Conservation (phyloP, 352 stramenopile species). For the Globisporangium paroecandrum region DNA sequence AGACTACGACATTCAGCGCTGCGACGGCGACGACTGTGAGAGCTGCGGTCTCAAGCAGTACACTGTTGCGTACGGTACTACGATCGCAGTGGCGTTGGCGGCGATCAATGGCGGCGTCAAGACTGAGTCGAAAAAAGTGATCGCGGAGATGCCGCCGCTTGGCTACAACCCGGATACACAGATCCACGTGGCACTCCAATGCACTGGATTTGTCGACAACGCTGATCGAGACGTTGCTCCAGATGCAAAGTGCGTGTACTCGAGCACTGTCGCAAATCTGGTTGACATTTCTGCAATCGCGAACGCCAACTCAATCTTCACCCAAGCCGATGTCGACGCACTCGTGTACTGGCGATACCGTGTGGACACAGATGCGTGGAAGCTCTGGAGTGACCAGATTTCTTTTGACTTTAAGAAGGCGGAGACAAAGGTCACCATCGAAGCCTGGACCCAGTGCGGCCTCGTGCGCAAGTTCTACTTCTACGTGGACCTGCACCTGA, state of each 20-base stretch:
- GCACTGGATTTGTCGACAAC: constrained; percentile 17
- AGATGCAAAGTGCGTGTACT: no score
- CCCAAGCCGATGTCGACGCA: background rate
- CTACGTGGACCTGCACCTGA: constrained; percentile 50
- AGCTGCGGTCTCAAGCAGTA: constrained; percentile 41
- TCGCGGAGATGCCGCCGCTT: constrained; percentile 28
- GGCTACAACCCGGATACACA: constrained; percentile 56
- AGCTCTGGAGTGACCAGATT: constrained; percentile 25
- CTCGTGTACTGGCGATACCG: constrained; percentile 7
- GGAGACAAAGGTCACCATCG: constrained; percentile 47
- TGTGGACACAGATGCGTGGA: constrained; percentile 17
- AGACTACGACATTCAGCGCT: constrained; percentile 43
- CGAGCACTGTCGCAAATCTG: background rate
- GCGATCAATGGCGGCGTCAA: constrained; percentile 25
- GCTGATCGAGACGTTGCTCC: background rate
- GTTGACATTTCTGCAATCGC: background rate
- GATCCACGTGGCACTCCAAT: constrained; percentile 60
- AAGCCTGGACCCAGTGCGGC: constrained; percentile 44
- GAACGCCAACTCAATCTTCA: background rate
- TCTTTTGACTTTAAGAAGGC: constrained; percentile 29
- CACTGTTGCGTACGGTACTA: constrained; percentile 29
- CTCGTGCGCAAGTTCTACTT: constrained; percentile 42
- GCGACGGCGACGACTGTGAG: constrained; percentile 40
- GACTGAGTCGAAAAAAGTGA: constrained; percentile 30
- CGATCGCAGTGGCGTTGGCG: constrained; percentile 33